A percentile compares a stretch with the other conserved stretches of the same genome.
Evolutionary conservation across 306 rosid genomes (phyloP).

Genomic region (Delonix regia): DNA sequence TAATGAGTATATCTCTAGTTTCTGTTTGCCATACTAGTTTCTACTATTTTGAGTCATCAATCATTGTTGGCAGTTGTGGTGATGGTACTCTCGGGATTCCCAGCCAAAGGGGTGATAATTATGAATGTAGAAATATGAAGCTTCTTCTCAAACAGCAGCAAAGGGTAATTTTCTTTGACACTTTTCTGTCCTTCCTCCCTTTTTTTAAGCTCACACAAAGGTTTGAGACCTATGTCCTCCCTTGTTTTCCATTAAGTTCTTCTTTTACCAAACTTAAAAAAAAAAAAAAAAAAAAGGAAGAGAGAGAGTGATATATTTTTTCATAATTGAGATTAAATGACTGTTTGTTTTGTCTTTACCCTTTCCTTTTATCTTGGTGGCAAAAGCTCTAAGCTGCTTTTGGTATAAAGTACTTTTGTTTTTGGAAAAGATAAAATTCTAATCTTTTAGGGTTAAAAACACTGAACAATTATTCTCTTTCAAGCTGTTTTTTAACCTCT

Average conservation of each 20-base stretch:
- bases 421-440: neutral
- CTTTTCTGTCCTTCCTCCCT: conserved; percentile 17
- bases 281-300: neutral
- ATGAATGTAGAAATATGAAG: conserved; percentile 99
- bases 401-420: neutral
- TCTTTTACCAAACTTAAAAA: neutral
- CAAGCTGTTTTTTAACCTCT: neutral
- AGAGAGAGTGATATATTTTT: neutral
- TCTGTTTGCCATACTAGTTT: conserved; percentile 19
- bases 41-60: conserved; percentile 20
- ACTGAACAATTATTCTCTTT: neutral
- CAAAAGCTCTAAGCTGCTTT: neutral
- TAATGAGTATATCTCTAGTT: neutral
- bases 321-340: neutral
- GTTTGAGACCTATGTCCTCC: neutral
- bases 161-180: conserved; percentile 61
- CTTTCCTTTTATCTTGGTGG: neutral
- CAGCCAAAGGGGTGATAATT: conserved; percentile 96
- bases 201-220: neutral
- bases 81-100: conserved; percentile 97
- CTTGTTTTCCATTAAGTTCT: conserved; percentile 16
- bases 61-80: conserved; percentile 76
- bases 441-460: neutral
- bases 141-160: conserved; percentile 99
- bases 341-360: neutral